Conservation (phyloP, 352 stramenopile genomes). For the Phytophthora brassicae region DNA sequence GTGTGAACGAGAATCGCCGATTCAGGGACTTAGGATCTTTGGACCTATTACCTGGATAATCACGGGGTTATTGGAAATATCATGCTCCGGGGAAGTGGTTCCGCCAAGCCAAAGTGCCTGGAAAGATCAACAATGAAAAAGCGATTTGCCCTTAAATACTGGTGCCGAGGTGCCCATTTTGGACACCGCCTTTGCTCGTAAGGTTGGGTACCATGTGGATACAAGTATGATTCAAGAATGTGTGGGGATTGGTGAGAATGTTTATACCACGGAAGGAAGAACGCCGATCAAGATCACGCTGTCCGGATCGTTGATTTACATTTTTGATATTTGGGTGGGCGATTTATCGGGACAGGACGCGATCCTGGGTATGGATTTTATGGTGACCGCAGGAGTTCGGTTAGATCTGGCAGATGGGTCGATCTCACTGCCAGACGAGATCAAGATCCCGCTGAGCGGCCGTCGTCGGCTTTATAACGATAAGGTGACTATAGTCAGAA, state of each 20-base stretch:
- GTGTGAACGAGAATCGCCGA: not conserved
- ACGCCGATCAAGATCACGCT: conserved; percentile 19
- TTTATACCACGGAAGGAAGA: not conserved
- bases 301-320: conserved; percentile 9
- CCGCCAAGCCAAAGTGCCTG: conserved; percentile 15
- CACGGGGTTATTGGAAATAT: not conserved
- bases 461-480: not conserved
- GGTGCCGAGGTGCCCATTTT: conserved; percentile 24
- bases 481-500: not conserved
- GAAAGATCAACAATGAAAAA: conserved; percentile 19
- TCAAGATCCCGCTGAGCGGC: conserved; percentile 8
- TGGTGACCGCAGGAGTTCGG: conserved; percentile 13
- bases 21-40: not conserved
- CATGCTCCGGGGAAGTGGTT: conserved; percentile 19
- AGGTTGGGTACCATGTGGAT: conserved; percentile 16
- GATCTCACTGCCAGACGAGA: not conserved
- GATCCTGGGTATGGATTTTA: conserved; percentile 22
- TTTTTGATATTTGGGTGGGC: conserved; percentile 15
- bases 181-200: conserved; percentile 25
- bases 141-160: conserved; percentile 30
- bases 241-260: conserved; percentile 12
- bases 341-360: conserved; percentile 10
- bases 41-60: not conserved
- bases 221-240: conserved; percentile 5
- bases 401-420: conserved; percentile 3